These are phyloP conservation scores for Clathrus columnatus DNA, from an alignment of 768 basidiomycete genomes.

Conservation along the genomic window DNA sequence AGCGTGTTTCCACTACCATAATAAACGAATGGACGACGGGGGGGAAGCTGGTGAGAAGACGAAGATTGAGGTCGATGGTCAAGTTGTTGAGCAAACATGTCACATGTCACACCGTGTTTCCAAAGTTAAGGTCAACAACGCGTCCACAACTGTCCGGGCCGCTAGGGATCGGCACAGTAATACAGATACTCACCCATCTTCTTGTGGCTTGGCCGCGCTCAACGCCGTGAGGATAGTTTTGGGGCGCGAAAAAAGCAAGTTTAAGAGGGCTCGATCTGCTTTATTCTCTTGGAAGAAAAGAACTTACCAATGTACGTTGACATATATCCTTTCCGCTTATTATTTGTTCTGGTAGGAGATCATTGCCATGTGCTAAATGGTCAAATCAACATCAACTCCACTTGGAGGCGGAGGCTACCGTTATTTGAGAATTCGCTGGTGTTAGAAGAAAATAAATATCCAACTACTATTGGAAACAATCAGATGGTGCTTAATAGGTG, in stretches of 20 bases:
- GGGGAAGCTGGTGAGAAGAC: too few relatives aligned
- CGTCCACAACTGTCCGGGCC: too few relatives aligned
- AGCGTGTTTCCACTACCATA: too few relatives aligned
- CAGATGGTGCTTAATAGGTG: conserved; percentile 25
- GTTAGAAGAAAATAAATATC: conserved; percentile 28
- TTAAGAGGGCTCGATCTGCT: conserved; percentile 24
- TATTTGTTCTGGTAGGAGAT: conserved; percentile 35
- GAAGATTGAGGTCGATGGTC: too few relatives aligned
- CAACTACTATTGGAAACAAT: conserved; percentile 31
- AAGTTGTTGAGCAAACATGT: too few relatives aligned
- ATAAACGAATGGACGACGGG: too few relatives aligned
- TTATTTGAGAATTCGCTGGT: conserved; percentile 37
- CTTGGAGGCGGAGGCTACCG: conserved; percentile 49
- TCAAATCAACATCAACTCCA: conserved; percentile 38
- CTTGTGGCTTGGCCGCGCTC: conserved; percentile 60
- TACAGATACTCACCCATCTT: too few relatives aligned
- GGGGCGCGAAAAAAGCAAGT: conserved; percentile 26
- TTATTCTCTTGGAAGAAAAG: conserved; percentile 24
- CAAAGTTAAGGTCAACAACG: too few relatives aligned
- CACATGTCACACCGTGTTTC: too few relatives aligned
- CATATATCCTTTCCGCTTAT: conserved; percentile 1
- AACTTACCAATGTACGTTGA: conserved; percentile 29
- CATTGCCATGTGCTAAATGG: conserved; percentile 49
- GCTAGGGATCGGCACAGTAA: too few relatives aligned
- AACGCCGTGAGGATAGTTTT: conserved; percentile 52